phyloP scores from a whole-genome alignment of 2,329 filamentous ascomycete genomes.

The Stagonosporopsis cucurbitacearum region DNA sequence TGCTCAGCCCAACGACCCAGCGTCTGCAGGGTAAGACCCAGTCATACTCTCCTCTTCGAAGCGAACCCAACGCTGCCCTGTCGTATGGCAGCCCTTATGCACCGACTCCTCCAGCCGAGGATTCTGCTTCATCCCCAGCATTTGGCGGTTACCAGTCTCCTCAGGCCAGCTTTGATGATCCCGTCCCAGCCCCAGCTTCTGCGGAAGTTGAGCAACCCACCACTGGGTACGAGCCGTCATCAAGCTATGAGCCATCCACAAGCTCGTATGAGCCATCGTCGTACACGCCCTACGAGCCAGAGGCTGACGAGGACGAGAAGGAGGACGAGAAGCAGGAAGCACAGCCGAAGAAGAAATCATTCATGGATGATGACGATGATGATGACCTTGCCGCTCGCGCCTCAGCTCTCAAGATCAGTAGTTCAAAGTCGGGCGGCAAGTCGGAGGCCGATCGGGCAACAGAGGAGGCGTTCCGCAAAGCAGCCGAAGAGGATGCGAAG shows the following conservation, averaged over 20 bases:
- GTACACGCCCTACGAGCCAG: slow-evolving; percentile 58
- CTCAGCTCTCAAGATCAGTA: slow-evolving; percentile 54
- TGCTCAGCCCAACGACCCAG: slow-evolving; percentile 38
- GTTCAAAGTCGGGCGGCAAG: slow-evolving; percentile 59
- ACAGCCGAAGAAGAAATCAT: slow-evolving; percentile 68
- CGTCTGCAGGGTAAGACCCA: slow-evolving; percentile 37
- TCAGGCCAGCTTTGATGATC: slow-evolving; percentile 35
- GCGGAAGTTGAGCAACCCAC: slow-evolving; percentile 20
- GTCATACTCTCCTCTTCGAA: slow-evolving; percentile 42
- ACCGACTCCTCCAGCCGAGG: slow-evolving; percentile 34
- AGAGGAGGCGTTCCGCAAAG: slow-evolving; percentile 83
- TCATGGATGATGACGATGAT: slow-evolving; percentile 84
- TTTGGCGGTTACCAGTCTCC: slow-evolving; percentile 38
- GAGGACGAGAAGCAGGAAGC: slow-evolving; percentile 55
- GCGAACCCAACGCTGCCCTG: slow-evolving; percentile 32
- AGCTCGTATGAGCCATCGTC: slow-evolving; percentile 38
- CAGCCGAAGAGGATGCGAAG: slow-evolving; percentile 75
- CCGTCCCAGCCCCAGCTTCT: slow-evolving; percentile 6
- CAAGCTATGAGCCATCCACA: slow-evolving; percentile 35
- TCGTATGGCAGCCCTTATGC: slow-evolving; percentile 42
- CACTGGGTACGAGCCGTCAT: slow-evolving; percentile 32
- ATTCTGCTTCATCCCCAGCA: slow-evolving; percentile 28
- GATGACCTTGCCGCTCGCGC: slow-evolving; percentile 64
- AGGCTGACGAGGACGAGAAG: slow-evolving; percentile 56
- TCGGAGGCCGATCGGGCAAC: slow-evolving; percentile 71